Percentiles rank a stretch among this genome's conserved stretches.
These are phyloP conservation scores for Pigoraptor vietnamica DNA, from an alignment of 78 protist genomes.

Conservation along the genomic window DNA sequence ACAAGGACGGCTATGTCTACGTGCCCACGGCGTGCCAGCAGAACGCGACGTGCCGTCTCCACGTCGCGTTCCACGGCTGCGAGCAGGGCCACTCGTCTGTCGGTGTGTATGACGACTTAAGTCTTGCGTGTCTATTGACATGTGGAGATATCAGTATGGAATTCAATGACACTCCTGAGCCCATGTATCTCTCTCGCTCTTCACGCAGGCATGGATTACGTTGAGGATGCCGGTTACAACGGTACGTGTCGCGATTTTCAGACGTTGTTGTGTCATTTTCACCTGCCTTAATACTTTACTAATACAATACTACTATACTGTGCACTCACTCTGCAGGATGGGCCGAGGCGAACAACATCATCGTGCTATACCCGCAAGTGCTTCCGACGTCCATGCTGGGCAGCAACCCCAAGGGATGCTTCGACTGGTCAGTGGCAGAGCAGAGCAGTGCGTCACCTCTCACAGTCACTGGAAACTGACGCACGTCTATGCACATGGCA, in stretches of 20 bases:
- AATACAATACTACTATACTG: background rate
- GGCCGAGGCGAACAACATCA: conserved; percentile 35
- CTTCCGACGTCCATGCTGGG: background rate
- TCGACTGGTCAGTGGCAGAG: conserved; percentile 12
- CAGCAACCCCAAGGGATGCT: conserved; percentile 35
- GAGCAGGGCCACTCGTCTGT: background rate
- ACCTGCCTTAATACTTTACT: too few relatives aligned
- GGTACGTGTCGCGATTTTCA: too few relatives aligned
- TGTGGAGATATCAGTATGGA: too few relatives aligned
- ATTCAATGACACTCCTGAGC: background rate
- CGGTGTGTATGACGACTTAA: too few relatives aligned
- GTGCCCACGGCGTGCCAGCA: conserved; percentile 16
- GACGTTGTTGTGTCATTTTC: too few relatives aligned
- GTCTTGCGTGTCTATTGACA: too few relatives aligned
- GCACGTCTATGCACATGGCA: background rate
- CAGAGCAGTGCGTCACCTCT: background rate
- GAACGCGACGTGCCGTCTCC: conserved; percentile 17
- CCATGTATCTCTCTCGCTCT: background rate
- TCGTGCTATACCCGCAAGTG: conserved; percentile 36
- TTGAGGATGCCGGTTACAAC: background rate
- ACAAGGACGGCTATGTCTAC: conserved; percentile 1
- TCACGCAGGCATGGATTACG: background rate
- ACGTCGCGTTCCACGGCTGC: conserved; percentile 38
- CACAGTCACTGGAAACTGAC: background rate
- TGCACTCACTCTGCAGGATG: conserved; percentile 18